Base-by-base conservation (phyloP, 768 basidiomycete genomes). In the Fibroporia radiculosa region DNA sequence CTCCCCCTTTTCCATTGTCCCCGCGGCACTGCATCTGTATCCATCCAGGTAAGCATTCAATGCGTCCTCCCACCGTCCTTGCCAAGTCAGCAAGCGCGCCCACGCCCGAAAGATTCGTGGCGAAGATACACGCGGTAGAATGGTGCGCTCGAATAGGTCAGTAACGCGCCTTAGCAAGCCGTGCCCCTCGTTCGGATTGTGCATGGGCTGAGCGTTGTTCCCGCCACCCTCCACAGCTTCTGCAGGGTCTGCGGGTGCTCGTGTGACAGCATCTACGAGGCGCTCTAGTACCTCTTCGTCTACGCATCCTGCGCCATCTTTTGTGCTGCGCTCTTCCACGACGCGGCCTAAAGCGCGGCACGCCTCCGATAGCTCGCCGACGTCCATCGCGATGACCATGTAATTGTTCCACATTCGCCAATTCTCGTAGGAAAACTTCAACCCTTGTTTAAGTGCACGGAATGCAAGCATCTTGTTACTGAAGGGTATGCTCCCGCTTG, bases 341-440 rank as follows among this genome's bases (percentile, higher is more conserved):
- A 97, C 72, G 3, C 92, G 82, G 0, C 75, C 73, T 18, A 91
- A 71, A 0, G 93, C 95, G 29, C 89, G 82, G 47, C 80, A 82
- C 0, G 91, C 83, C 59, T 99, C 95, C 1, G 78, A 71, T 39
- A 97, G 73, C 59, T 98, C 93, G 6, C 93, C 95, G 16, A 97
- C 86, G 53, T 97, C 92, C 63, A 96, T 72, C 3, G 89, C 75
- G 22, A 98, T 83, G 57, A 96, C 71, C 84, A 90, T 93, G 70
- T 93, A 98, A 69, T 99, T 99, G 49, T 75, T 74, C 96, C 96
- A 99, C 87, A 99, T 93, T 16, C 91, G 78, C 93, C 95, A 98
- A 58, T 92, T 93, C 22, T 89, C 82, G 61, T 91, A 87, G 39
- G 78, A 77, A 62, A 75, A 78, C 54, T 81, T 82, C 48, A 98